Conservation (phyloP, 257 asterid genomes). For the Solanum sitiens region DNA sequence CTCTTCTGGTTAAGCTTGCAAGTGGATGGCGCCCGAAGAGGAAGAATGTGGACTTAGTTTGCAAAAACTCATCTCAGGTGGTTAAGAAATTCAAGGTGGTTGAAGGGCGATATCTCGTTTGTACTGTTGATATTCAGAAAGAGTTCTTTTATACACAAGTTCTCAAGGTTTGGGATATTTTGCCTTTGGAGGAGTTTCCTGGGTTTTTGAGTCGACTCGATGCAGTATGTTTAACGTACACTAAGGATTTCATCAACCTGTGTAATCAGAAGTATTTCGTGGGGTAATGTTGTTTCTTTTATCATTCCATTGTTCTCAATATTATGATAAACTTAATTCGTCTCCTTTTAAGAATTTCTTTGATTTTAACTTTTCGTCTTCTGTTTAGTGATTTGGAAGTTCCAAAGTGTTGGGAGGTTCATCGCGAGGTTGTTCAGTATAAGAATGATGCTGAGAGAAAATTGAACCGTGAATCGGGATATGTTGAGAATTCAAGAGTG, state of each 20-base stretch:
- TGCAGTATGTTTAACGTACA: conserved; percentile 27
- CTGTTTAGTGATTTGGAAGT: conserved; percentile 40
- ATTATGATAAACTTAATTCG: background rate
- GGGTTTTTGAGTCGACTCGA: conserved; percentile 39
- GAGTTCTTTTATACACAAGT: conserved; percentile 31
- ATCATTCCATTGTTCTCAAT: background rate
- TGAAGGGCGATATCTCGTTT: conserved; percentile 29
- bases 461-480: conserved; percentile 4
- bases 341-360: background rate
- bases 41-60: conserved; percentile 27
- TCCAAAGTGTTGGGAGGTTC: conserved; percentile 39
- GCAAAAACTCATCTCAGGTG: conserved; percentile 31
- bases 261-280: conserved; percentile 33
- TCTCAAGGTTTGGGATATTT: conserved; percentile 53
- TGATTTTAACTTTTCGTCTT: background rate
- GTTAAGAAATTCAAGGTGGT: conserved; percentile 40
- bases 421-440: conserved; percentile 16
- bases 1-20: conserved; percentile 39
- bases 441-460: conserved; percentile 5
- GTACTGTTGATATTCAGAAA: conserved; percentile 44
- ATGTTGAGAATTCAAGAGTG: conserved; percentile 42
- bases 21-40: conserved; percentile 71
- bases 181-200: conserved; percentile 31
- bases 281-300: conserved; percentile 26
- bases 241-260: conserved; percentile 28